Evolutionary conservation across 352 stramenopile species (phyloP).

Genomic region (Blastocystis sp.): DNA sequence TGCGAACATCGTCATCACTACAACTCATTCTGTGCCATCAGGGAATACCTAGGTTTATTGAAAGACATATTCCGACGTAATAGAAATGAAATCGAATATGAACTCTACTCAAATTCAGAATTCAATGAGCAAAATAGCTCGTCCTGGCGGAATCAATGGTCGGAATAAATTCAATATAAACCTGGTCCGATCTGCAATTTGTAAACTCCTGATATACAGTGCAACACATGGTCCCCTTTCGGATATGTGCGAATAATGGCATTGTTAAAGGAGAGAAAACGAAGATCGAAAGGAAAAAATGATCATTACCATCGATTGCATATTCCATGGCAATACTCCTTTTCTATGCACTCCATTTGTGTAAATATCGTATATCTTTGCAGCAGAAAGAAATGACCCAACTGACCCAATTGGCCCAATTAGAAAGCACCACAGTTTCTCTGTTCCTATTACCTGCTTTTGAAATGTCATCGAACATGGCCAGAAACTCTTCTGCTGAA

Average conservation of each 20-base stretch:
- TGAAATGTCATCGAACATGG: not conserved
- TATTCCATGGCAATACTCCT: not conserved
- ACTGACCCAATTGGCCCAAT: not conserved
- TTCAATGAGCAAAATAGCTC: not conserved
- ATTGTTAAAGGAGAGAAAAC: no score
- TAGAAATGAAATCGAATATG: not conserved
- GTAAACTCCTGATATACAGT: not conserved
- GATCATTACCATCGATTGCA: not conserved
- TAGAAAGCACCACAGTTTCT: not conserved
- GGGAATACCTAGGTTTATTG: constrained; percentile 23
- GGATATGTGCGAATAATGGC: not conserved
- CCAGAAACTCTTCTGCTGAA: not conserved
- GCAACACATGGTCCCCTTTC: not conserved
- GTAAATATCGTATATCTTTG: not conserved
- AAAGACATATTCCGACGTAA: not conserved
- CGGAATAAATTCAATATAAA: not conserved
- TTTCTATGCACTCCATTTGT: not conserved
- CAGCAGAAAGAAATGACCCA: not conserved
- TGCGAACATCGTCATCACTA: constrained; percentile 97
- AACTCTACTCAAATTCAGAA: not conserved
- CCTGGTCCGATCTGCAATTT: not conserved
- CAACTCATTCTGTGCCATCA: not conserved
- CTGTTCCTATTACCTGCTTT: not conserved
- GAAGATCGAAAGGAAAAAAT: not conserved
- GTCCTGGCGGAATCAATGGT: not conserved